Evolutionary conservation across 306 rosid genomes (phyloP).

Genomic region (Hippophae tibetana): DNA sequence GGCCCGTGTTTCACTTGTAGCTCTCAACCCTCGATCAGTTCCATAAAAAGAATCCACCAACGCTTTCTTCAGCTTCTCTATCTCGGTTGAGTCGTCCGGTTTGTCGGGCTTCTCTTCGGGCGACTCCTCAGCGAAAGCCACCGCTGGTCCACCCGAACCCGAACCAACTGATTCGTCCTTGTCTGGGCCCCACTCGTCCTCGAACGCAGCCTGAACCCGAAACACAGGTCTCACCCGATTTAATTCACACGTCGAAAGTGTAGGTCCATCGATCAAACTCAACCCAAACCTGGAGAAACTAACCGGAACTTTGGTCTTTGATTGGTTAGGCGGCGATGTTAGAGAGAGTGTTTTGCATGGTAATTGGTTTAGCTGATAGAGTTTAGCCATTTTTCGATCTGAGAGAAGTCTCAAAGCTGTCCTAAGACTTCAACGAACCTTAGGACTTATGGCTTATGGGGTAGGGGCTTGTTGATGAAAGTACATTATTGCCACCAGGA

Average conservation of each 20-base stretch:
- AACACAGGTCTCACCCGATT: slow-evolving; percentile 14
- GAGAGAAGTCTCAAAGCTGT: too few species aligned
- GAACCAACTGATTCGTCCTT: slow-evolving; percentile 18
- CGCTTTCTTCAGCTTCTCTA: slow-evolving; percentile 50
- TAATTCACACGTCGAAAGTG: slow-evolving; percentile 14
- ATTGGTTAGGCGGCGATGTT: slow-evolving; percentile 21
- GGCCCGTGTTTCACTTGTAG: slow-evolving; percentile 70
- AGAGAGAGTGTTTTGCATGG: slow-evolving; percentile 31
- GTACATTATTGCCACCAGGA: too few species aligned
- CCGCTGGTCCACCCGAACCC: slow-evolving; percentile 6
- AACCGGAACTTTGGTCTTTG: slow-evolving; percentile 31
- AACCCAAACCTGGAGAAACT: slow-evolving; percentile 15
- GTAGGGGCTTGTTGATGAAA: too few species aligned
- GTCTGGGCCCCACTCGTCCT: slow-evolving; percentile 47
- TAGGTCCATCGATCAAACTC: slow-evolving; percentile 15
- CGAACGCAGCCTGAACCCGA: slow-evolving; percentile 27
- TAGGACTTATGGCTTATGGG: too few species aligned
- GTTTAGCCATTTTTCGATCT: slow-evolving; percentile 35
- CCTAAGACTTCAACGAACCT: too few species aligned
- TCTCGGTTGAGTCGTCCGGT: slow-evolving; percentile 32
- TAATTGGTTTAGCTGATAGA: slow-evolving; percentile 39
- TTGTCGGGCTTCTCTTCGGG: neutral
- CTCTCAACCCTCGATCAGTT: slow-evolving; percentile 71
- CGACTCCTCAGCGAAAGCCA: slow-evolving; percentile 24
- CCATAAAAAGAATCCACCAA: slow-evolving; percentile 73